A percentile compares a stretch with the other conserved stretches of the same genome.
phyloP scores from a whole-genome alignment of 2,329 filamentous ascomycete genomes.

The Sporothrix inflata region DNA sequence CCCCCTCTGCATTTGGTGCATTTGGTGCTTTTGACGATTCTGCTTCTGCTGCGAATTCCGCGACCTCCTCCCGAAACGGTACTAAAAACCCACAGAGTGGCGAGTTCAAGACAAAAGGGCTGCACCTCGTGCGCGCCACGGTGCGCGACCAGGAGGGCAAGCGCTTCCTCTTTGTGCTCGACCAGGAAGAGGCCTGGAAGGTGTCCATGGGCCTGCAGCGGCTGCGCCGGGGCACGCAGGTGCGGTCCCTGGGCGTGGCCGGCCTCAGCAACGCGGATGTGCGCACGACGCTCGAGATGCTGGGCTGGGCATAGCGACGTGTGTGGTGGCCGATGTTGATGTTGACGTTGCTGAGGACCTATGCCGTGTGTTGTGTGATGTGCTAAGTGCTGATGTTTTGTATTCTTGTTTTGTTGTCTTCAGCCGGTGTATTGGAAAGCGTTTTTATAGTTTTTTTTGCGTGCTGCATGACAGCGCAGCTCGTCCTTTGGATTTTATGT shows the following conservation, averaged over 20 bases:
- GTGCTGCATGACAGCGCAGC: neutral
- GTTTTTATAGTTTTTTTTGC: neutral
- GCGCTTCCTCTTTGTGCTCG: slow-evolving; percentile 66
- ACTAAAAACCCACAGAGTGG: slow-evolving; percentile 51
- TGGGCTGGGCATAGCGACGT: slow-evolving; percentile 55
- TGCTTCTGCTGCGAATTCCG: slow-evolving; percentile 30
- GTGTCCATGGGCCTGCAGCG: slow-evolving; percentile 64
- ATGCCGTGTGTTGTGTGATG: neutral
- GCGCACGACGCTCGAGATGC: slow-evolving; percentile 58
- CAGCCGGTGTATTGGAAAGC: slow-evolving; percentile 21
- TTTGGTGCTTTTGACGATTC: slow-evolving; percentile 16
- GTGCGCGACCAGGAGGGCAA: slow-evolving; percentile 69
- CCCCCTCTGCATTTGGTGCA: slow-evolving; percentile 28
- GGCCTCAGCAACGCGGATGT: slow-evolving; percentile 60
- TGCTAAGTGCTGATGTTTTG: neutral
- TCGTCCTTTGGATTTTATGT: slow-evolving; percentile 8
- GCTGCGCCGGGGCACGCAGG: slow-evolving; percentile 63
- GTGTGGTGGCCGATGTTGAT: neutral
- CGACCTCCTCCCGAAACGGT: slow-evolving; percentile 37
- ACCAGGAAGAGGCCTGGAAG: slow-evolving; percentile 71
- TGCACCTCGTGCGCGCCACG: slow-evolving; percentile 66
- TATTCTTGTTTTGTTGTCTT: neutral
- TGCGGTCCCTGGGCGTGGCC: slow-evolving; percentile 61
- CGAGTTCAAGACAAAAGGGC: slow-evolving; percentile 57
- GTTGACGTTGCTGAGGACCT: neutral